A percentile compares a stretch with the other conserved stretches of the same genome.
These are phyloP conservation scores for Jaapia argillacea DNA, from an alignment of 768 basidiomycete species.

Conservation along the genomic window DNA sequence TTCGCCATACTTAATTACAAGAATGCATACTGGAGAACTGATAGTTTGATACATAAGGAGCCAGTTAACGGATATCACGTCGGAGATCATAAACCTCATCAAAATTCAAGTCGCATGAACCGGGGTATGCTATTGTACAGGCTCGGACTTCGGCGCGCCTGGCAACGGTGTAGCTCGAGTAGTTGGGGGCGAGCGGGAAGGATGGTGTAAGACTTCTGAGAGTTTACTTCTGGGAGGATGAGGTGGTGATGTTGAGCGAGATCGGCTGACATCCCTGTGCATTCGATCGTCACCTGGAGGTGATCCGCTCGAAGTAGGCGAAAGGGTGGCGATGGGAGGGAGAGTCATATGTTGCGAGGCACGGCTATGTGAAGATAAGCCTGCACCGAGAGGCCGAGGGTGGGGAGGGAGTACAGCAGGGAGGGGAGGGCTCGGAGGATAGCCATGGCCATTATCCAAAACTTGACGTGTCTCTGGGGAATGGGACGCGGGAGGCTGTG, in stretches of 20 bases:
- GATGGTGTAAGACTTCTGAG: slow-evolving; percentile 38
- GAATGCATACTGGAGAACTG: too few relatives aligned
- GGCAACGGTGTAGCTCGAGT: not conserved
- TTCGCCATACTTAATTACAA: too few relatives aligned
- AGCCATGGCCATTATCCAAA: slow-evolving; percentile 17
- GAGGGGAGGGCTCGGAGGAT: slow-evolving; percentile 37
- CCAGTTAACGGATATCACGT: too few relatives aligned
- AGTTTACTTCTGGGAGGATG: slow-evolving; percentile 44
- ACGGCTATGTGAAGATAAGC: slow-evolving; percentile 30
- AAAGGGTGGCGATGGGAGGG: slow-evolving; percentile 63
- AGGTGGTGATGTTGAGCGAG: slow-evolving; percentile 25
- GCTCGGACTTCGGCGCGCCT: not conserved
- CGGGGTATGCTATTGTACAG: slow-evolving; percentile 5
- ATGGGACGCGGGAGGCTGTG: slow-evolving; percentile 49
- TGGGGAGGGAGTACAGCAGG: slow-evolving; percentile 62
- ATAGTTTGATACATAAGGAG: too few relatives aligned
- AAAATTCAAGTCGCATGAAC: too few relatives aligned
- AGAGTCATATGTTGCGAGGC: slow-evolving; percentile 38
- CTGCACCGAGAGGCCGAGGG: slow-evolving; percentile 58
- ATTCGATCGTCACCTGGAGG: slow-evolving; percentile 47
- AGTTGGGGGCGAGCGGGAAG: slow-evolving; percentile 35
- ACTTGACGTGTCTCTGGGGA: slow-evolving; percentile 56
- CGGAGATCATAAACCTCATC: too few relatives aligned
- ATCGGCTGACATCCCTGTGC: slow-evolving; percentile 42
- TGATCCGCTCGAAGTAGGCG: slow-evolving; percentile 47